Conservation (phyloP, 2,329 filamentous ascomycete genomes). For the Xylaria sp. region DNA sequence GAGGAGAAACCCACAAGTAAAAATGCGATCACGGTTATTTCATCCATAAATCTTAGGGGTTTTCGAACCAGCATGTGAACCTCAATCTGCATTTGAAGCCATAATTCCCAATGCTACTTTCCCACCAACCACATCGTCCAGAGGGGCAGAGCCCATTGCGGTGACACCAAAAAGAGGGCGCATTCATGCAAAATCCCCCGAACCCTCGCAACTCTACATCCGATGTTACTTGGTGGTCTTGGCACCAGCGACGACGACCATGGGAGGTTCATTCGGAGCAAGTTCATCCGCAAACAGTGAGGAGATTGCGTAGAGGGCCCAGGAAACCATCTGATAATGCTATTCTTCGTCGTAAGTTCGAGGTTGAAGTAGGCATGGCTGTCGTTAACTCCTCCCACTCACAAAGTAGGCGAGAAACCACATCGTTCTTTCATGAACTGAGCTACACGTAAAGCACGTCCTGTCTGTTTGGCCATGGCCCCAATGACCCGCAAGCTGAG, state of each 20-base stretch:
- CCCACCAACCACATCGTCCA: neutral
- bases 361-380: too few relatives aligned
- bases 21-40: too few relatives aligned
- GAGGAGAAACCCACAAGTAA: too few relatives aligned
- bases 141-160: too few relatives aligned
- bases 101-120: neutral
- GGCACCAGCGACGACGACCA: slow-evolving; percentile 5
- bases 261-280: slow-evolving; percentile 15
- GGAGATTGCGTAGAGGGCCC: slow-evolving; percentile 9
- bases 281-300: slow-evolving; percentile 15
- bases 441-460: neutral
- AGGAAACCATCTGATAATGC: too few relatives aligned
- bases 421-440: neutral
- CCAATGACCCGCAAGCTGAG: slow-evolving; percentile 4
- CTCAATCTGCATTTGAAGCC: neutral
- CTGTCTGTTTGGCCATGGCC: slow-evolving; percentile 9
- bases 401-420: too few relatives aligned
- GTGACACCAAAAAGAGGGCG: neutral
- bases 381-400: too few relatives aligned
- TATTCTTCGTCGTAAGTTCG: too few relatives aligned
- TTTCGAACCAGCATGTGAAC: neutral
- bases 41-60: too few relatives aligned
- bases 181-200: slow-evolving; percentile 3
- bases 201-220: slow-evolving; percentile 18
- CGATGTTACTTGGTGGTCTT: slow-evolving; percentile 15